Conservation (phyloP, 768 basidiomycete genomes). For the Lactarius hatsudake region DNA sequence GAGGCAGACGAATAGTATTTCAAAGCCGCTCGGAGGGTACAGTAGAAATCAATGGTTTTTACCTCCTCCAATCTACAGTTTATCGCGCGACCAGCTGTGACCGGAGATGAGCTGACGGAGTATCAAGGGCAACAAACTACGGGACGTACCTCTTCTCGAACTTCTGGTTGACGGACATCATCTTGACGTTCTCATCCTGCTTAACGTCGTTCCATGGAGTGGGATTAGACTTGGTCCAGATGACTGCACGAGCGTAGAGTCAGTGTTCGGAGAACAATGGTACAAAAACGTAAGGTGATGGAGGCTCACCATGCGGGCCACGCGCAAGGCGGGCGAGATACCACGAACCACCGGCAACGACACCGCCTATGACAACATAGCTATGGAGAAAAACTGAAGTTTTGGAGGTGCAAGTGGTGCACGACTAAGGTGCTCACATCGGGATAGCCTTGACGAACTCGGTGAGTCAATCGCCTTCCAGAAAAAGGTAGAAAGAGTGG, state of each 20-base stretch:
- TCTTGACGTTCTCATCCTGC: slow-evolving; percentile 70
- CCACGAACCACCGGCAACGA: slow-evolving; percentile 42
- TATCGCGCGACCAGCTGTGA: slow-evolving; percentile 72
- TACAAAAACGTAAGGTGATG: not conserved
- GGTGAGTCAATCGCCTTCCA: not conserved
- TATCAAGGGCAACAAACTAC: slow-evolving; percentile 8
- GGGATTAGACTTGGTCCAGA: slow-evolving; percentile 72
- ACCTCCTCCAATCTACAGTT: slow-evolving; percentile 44
- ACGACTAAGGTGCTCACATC: slow-evolving; percentile 18
- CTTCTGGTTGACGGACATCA: slow-evolving; percentile 66
- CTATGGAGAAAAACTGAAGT: slow-evolving; percentile 30
- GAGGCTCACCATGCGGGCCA: slow-evolving; percentile 39
- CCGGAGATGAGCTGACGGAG: slow-evolving; percentile 15
- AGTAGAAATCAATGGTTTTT: not conserved
- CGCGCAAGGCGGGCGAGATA: slow-evolving; percentile 46
- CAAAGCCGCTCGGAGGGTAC: slow-evolving; percentile 23
- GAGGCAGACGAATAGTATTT: slow-evolving; percentile 6
- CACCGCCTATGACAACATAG: slow-evolving; percentile 49
- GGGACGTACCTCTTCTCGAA: slow-evolving; percentile 66
- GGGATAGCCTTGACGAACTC: slow-evolving; percentile 24
- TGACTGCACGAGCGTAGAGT: slow-evolving; percentile 37
- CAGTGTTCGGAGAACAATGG: slow-evolving; percentile 11
- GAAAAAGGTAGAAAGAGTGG: not conserved
- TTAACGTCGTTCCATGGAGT: slow-evolving; percentile 86
- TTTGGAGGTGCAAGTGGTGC: not conserved